Percentiles rank a stretch among this genome's conserved stretches.
Evolutionary conservation across 805 yeast genomes (phyloP).

Genomic region (Kuraishia floccosa): DNA sequence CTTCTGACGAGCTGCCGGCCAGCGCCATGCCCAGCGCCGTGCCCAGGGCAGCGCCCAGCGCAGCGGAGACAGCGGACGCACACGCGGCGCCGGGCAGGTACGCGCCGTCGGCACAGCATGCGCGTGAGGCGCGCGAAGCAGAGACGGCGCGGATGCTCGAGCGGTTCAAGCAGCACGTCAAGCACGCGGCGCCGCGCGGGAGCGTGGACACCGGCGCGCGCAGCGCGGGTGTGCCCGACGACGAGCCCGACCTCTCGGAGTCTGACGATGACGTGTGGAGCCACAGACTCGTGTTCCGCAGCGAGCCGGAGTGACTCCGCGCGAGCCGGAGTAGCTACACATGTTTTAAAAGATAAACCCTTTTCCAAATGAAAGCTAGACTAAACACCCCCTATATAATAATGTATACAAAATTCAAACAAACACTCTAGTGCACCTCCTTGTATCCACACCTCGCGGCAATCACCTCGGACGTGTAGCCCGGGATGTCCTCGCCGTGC

Average conservation of each 20-base stretch:
- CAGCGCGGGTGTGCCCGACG: constrained; percentile 1
- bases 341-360: neutral
- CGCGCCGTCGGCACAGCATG: neutral
- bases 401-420: neutral
- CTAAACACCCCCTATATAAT: too few relatives aligned
- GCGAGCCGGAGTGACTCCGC: too few relatives aligned
- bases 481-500: constrained; percentile 20
- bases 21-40: too few relatives aligned
- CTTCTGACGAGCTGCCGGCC: too few relatives aligned
- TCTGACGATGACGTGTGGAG: constrained; percentile 2
- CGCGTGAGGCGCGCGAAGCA: constrained; percentile 11
- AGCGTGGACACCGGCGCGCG: too few relatives aligned
- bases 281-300: constrained; percentile 1
- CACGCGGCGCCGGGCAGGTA: too few relatives aligned
- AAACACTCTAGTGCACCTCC: too few relatives aligned
- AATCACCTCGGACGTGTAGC: constrained; percentile 13
- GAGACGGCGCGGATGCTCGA: constrained; percentile 15
- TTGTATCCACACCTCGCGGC: constrained; percentile 6
- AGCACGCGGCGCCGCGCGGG: too few relatives aligned
- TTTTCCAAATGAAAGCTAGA: neutral
- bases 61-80: too few relatives aligned
- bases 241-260: constrained; percentile 3
- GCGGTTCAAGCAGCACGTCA: constrained; percentile 14
- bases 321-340: neutral
- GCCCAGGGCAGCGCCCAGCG: too few relatives aligned